Base-by-base conservation (phyloP, 805 yeast genomes). In the Cyberlindnera mrakii region DNA sequence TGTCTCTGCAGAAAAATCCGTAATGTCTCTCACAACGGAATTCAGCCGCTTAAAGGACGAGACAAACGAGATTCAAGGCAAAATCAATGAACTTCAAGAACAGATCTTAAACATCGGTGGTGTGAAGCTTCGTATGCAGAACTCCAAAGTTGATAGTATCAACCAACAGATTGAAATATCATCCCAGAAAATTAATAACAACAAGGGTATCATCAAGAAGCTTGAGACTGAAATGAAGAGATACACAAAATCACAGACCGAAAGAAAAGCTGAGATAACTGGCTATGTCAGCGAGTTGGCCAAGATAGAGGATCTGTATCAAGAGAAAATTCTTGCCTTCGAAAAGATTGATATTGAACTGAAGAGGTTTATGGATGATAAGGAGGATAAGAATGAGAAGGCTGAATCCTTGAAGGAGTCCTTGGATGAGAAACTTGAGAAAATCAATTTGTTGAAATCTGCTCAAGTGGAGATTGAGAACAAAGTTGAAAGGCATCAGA, bases 61-160 rank as follows among this genome's bases (percentile, higher is more conserved):
- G 50, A 78, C 89, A 50, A 63, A 67, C 23, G 78, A 73, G 29
- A 62, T 77, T 34, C 86, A 78, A 57, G 55, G 62, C 6, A 69
- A 75, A 44, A 84, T 93, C 33, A 69, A 71, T 11, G 69, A 53
- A 0, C 64, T 90, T 3, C 90, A 88, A 51, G 85, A 82, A 44
- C 74, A 80, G 56, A 87, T 93, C 33, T 78, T 90, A 85, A 82
- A 85, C 39, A 82, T 87, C 42, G 99, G 99, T 42, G 99, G 99
- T 47, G 82, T 85, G 8, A 80, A 80, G 48, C 69, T 93, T 49
- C 78, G 86, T 44, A 61, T 85, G 47, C 96, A 89, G 54, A 83
- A 79, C 47, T 77, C 95, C 1, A 84, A 80, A 55, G 96, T 93
- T 8, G 89, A 80, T 53, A 83, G 95, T 2, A 68, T 84, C 30